Percentiles rank a stretch among this genome's conserved stretches.
These are phyloP conservation scores for Alloascoidea hylecoeti DNA, from an alignment of 805 yeast species.

Conservation along the genomic window DNA sequence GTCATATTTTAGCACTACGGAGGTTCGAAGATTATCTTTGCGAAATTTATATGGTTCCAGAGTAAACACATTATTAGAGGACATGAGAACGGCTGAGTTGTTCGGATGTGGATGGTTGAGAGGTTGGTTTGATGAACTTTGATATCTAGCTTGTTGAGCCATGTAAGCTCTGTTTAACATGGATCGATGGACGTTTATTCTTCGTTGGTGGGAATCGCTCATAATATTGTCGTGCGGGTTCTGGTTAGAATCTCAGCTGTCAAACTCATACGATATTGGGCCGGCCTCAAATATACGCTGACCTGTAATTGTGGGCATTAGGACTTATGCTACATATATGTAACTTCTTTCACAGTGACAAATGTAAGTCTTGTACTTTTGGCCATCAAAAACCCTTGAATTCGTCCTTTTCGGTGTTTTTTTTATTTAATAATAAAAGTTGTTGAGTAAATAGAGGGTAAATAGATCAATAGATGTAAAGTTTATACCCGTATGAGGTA, in stretches of 20 bases:
- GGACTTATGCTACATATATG: too few relatives aligned
- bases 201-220: constrained; percentile 5
- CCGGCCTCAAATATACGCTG: too few relatives aligned
- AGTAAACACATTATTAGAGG: constrained; percentile 37
- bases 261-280: too few relatives aligned
- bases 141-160: constrained; percentile 2
- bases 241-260: background rate
- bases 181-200: constrained; percentile 2
- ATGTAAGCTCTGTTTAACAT: background rate
- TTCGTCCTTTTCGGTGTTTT: too few relatives aligned
- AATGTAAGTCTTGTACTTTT: too few relatives aligned
- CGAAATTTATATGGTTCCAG: constrained; percentile 46
- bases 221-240: background rate
- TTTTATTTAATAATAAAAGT: too few relatives aligned
- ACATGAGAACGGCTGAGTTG: constrained; percentile 32
- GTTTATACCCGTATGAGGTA: too few relatives aligned
- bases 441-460: too few relatives aligned
- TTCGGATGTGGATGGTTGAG: background rate
- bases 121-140: background rate
- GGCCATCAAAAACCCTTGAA: too few relatives aligned
- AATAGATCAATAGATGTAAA: too few relatives aligned
- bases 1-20: constrained; percentile 75
- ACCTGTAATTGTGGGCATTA: too few relatives aligned
- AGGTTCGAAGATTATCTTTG: constrained; percentile 49
- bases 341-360: too few relatives aligned